Percentiles rank a stretch among this genome's conserved stretches.
Conservation (phyloP, 768 basidiomycete genomes). For the Mycena haematopus region DNA sequence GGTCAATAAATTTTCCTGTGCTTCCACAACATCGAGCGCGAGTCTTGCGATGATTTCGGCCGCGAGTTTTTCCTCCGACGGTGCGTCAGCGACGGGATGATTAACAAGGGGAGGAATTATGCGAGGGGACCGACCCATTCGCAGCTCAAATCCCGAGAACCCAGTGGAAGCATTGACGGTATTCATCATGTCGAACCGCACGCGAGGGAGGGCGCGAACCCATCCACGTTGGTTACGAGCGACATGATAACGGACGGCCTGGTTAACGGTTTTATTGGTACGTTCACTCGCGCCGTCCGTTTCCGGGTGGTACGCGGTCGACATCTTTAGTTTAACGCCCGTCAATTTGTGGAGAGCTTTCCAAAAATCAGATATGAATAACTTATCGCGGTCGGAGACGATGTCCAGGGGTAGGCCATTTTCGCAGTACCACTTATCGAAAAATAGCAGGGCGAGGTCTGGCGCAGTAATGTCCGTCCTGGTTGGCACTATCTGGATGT, state of each 20-base stretch:
- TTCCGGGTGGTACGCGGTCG: constrained; percentile 3
- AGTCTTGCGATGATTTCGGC: constrained; percentile 4
- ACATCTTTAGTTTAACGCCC: constrained; percentile 16
- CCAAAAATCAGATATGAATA: constrained; percentile 6
- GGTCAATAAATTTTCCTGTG: constrained; percentile 34
- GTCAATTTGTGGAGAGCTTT: constrained; percentile 9
- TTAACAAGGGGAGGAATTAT: constrained; percentile 30
- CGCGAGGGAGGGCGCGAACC: constrained; percentile 28
- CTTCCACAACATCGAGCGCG: constrained; percentile 29
- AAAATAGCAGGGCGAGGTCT: background rate
- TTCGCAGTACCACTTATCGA: too few relatives aligned
- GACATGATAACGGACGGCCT: constrained; percentile 30
- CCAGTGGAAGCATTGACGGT: constrained; percentile 30
- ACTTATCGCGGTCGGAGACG: constrained; percentile 14
- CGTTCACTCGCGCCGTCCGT: constrained; percentile 7
- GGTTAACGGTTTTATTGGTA: constrained; percentile 30
- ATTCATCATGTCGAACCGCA: constrained; percentile 36
- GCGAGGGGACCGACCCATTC: constrained; percentile 26
- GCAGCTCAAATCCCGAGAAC: constrained; percentile 34
- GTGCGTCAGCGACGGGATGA: background rate
- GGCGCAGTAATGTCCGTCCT: background rate
- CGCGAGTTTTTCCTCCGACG: background rate
- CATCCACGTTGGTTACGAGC: constrained; percentile 34
- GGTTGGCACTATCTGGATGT: constrained; percentile 25
- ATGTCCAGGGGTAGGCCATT: too few relatives aligned